Percentiles rank a stretch among this genome's conserved stretches.
These are phyloP conservation scores for Neocatenulostroma microsporum DNA, from an alignment of 2,329 filamentous ascomycete genomes.

Conservation along the genomic window DNA sequence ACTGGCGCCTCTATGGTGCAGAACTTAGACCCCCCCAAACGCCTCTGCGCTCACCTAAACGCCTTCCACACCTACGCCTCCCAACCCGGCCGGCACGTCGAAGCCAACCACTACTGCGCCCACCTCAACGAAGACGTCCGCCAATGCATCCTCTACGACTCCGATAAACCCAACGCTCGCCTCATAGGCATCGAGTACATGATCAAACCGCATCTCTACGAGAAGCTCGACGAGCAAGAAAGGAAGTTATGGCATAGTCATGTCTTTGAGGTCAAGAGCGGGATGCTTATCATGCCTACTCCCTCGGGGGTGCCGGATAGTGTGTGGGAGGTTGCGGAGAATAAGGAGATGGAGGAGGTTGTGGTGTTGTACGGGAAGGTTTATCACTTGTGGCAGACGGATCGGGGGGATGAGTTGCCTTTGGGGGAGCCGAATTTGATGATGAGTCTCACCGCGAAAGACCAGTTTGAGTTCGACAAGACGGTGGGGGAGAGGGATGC, in stretches of 20 bases:
- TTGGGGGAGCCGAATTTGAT: constrained; percentile 56
- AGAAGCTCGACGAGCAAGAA: constrained; percentile 58
- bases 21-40: constrained; percentile 62
- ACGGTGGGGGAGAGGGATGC: constrained; percentile 45
- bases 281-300: constrained; percentile 72
- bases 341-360: constrained; percentile 70
- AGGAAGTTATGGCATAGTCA: constrained; percentile 70
- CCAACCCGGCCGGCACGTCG: constrained; percentile 60
- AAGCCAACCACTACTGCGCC: constrained; percentile 78
- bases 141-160: constrained; percentile 81
- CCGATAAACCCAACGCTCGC: constrained; percentile 55
- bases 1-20: constrained; percentile 55
- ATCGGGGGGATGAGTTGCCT: constrained; percentile 59
- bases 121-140: constrained; percentile 71
- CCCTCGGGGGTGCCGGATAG: constrained; percentile 46
- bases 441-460: constrained; percentile 50
- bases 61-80: constrained; percentile 80
- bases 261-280: constrained; percentile 66
- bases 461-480: constrained; percentile 43
- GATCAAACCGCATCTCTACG: constrained; percentile 64
- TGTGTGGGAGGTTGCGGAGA: constrained; percentile 70
- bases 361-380: constrained; percentile 72
- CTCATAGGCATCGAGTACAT: constrained; percentile 86
- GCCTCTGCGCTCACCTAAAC: constrained; percentile 73
- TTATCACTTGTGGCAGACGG: constrained; percentile 81